Conservation (phyloP, 2,329 filamentous ascomycete genomes). For the Cordyceps fumosorosea region DNA sequence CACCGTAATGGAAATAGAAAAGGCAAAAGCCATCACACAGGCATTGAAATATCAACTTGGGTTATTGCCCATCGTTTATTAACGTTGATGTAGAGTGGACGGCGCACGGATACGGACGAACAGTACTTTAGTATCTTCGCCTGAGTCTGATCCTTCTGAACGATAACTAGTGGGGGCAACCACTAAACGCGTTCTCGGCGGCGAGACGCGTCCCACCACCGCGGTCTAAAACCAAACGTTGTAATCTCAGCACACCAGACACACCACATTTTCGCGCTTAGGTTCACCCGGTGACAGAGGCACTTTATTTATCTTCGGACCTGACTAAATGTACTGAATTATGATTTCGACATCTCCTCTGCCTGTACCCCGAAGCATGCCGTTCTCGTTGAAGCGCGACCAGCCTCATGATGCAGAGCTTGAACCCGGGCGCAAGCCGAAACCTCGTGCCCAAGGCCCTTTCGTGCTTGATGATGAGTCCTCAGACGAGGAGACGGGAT, state of each 20-base stretch:
- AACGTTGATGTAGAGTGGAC: too few relatives aligned
- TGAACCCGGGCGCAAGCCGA: conserved; percentile 27
- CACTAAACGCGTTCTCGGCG: conserved; percentile 22
- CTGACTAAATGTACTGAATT: conserved; percentile 15
- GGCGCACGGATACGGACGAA: too few relatives aligned
- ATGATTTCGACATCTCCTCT: conserved; percentile 57
- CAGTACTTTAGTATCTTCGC: too few relatives aligned
- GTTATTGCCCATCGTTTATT: too few relatives aligned
- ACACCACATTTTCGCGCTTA: background rate
- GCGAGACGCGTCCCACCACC: conserved; percentile 20
- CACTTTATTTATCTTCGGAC: background rate
- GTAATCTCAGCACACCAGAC: background rate
- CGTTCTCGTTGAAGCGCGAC: conserved; percentile 29
- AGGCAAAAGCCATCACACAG: background rate
- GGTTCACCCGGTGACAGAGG: background rate
- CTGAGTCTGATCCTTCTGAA: too few relatives aligned
- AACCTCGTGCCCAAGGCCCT: conserved; percentile 29
- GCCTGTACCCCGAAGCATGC: conserved; percentile 46
- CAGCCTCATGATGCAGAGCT: conserved; percentile 24
- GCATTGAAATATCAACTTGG: too few relatives aligned
- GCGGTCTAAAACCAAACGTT: background rate
- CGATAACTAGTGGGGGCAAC: conserved; percentile 12
- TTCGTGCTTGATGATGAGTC: conserved; percentile 34
- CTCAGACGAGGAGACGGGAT: conserved; percentile 20
- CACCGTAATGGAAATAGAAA: background rate